Percentiles rank a stretch among this genome's conserved stretches.
Evolutionary conservation across 2,329 filamentous ascomycete genomes (phyloP).

Genomic region (Penicillium sp.): DNA sequence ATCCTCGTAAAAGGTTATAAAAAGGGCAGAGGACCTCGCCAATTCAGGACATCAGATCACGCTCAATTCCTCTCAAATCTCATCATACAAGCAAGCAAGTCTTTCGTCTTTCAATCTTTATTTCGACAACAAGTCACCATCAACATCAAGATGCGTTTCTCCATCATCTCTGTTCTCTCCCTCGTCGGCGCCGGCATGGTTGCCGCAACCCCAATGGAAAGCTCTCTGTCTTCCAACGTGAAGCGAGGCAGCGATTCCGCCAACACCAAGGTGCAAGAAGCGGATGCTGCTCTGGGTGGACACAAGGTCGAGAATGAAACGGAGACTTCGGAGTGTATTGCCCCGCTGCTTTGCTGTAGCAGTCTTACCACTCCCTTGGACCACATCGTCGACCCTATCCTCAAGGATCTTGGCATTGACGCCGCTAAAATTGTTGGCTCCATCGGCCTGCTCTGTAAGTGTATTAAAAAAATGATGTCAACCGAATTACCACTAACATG

Average conservation of each 20-base stretch:
- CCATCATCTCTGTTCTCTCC: slow-evolving; percentile 34
- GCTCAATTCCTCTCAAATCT: slow-evolving; percentile 3
- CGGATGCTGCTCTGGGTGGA: slow-evolving; percentile 12
- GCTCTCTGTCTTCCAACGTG: slow-evolving; percentile 9
- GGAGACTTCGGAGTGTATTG: slow-evolving; percentile 23
- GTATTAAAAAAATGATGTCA: fast-evolving
- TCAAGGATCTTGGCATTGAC: slow-evolving; percentile 27
- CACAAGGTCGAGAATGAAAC: slow-evolving; percentile 14
- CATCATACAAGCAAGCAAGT: slow-evolving; percentile 1
- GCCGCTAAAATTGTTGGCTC: slow-evolving; percentile 31
- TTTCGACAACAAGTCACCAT: neutral
- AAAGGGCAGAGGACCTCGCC: slow-evolving; percentile 2
- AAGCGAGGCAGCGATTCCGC: slow-evolving; percentile 12
- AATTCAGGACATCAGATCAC: neutral
- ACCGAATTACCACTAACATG: slow-evolving; percentile 1
- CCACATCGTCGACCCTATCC: slow-evolving; percentile 29
- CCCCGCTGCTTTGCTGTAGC: slow-evolving; percentile 32
- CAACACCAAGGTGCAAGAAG: slow-evolving; percentile 15
- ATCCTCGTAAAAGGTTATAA: slow-evolving; percentile 9
- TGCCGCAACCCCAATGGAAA: slow-evolving; percentile 28
- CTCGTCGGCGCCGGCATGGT: slow-evolving; percentile 34
- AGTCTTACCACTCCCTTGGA: slow-evolving; percentile 34
- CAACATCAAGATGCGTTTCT: slow-evolving; percentile 32
- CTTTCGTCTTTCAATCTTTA: neutral
- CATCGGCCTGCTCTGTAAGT: slow-evolving; percentile 34